Conservation (phyloP, 2,329 filamentous ascomycete genomes). For the Fusarium equiseti region DNA sequence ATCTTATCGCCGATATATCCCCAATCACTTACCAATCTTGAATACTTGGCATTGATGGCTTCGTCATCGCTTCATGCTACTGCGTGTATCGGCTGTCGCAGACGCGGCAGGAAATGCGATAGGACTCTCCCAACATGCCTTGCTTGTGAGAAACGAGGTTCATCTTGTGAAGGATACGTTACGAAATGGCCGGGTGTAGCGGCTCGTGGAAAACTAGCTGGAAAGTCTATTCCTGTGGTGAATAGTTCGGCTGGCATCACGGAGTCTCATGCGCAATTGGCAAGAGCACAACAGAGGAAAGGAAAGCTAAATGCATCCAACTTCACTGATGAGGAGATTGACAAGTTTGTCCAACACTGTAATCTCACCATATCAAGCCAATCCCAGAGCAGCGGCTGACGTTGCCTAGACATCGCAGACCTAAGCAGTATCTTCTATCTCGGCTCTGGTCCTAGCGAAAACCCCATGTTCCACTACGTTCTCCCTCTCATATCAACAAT, state of each 20-base stretch:
- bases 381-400: not conserved
- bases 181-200: constrained; percentile 20
- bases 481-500: constrained; percentile 12
- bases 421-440: constrained; percentile 30
- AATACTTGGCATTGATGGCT: not conserved
- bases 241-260: not conserved
- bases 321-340: not conserved
- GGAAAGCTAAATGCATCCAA: not conserved
- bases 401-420: no score
- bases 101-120: not conserved
- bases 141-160: constrained; percentile 6
- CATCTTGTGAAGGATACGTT: constrained; percentile 16
- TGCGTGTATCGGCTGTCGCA: not conserved
- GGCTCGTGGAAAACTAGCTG: constrained; percentile 12
- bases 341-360: constrained; percentile 11
- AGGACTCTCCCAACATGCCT: constrained; percentile 3
- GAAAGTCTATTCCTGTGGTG: constrained; percentile 12
- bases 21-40: not conserved
- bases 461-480: constrained; percentile 26
- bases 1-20: not conserved
- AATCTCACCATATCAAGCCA: not conserved
- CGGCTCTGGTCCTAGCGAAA: constrained; percentile 12
- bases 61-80: not conserved
- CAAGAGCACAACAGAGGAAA: not conserved
- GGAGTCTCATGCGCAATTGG: rapidly evolving